Evolutionary conservation across 2,329 filamentous ascomycete genomes (phyloP).

Genomic region (Cordyceps cateniannulata): DNA sequence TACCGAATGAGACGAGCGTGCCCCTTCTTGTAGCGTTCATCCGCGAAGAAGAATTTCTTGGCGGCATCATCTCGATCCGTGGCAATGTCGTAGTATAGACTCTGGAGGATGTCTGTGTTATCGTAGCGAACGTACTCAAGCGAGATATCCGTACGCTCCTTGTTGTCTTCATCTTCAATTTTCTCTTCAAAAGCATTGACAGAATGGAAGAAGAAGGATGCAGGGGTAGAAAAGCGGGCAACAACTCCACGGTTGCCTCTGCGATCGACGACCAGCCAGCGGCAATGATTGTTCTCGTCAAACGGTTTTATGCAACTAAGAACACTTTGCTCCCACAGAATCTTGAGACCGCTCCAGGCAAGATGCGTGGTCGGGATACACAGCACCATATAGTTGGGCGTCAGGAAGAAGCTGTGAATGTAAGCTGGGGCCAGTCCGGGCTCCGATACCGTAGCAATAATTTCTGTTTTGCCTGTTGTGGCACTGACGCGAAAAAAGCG

Average conservation of each 20-base stretch:
- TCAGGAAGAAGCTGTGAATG: slow-evolving; percentile 77
- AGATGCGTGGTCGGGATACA: slow-evolving; percentile 65
- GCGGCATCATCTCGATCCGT: slow-evolving; percentile 44
- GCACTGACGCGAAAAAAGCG: slow-evolving; percentile 62
- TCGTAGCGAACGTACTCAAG: slow-evolving; percentile 61
- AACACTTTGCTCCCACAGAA: slow-evolving; percentile 61
- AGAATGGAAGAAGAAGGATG: slow-evolving; percentile 74
- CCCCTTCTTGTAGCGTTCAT: slow-evolving; percentile 29
- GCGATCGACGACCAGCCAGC: slow-evolving; percentile 72
- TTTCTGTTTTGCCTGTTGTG: slow-evolving; percentile 56
- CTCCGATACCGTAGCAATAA: slow-evolving; percentile 60
- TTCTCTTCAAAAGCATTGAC: slow-evolving; percentile 69
- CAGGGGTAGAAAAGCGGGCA: slow-evolving; percentile 58
- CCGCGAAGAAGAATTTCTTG: slow-evolving; percentile 35
- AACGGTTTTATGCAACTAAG: slow-evolving; percentile 62
- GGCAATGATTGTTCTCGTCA: slow-evolving; percentile 46
- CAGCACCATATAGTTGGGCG: slow-evolving; percentile 62
- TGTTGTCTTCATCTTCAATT: slow-evolving; percentile 27
- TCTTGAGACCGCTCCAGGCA: slow-evolving; percentile 47
- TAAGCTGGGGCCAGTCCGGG: slow-evolving; percentile 54
- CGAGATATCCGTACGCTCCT: slow-evolving; percentile 41
- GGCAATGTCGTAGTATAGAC: slow-evolving; percentile 65
- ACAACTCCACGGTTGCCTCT: slow-evolving; percentile 55
- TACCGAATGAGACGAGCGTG: slow-evolving; percentile 37
- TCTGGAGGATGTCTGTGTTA: slow-evolving; percentile 57